Evolutionary conservation across 179 eudicot species (phyloP), one percentile per base, ranked within the genome.

Genomic region (Pouteria campechiana): DNA sequence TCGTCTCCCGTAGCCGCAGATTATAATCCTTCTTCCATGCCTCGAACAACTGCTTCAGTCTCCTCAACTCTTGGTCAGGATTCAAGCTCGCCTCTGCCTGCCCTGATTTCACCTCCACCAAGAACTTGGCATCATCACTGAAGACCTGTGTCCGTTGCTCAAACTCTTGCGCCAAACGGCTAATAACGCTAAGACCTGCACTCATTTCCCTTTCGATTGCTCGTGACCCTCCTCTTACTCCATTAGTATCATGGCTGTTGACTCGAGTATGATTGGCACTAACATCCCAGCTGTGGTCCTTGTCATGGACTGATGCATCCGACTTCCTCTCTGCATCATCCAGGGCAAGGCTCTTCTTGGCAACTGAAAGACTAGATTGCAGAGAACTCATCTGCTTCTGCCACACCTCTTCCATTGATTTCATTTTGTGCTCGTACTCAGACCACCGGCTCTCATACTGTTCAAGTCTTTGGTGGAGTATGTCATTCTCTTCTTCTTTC

Each of bases 401-500:
- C 98, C 98, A 90, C 11, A 90, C 78, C 54, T 90, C 95, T 74
- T 90, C 98, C 98, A 90, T 90, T 22, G 98, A 90, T 55, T 90
- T 90, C 95, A 90, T 90, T 70, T 86, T 90, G 35, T 73, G 48
- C 75, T 90, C 98, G 25, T 90, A 90, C 52, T 85, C 95, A 0
- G 94, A 79, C 98, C 98, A 90, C 1, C 95, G 84, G 49, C 59
- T 82, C 46, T 90, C 98, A 18, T 86, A 90, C 65, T 90, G 95
- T 12, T 83, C 90, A 20, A 90, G 68, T 32, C 92, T 68, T 44
- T 82, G 98, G 54, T 82, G 87, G 52, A 90, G 95, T 57, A 82
- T 79, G 59, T 86, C 94, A 10, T 82, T 90, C 54, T 90, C 95
- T 58, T 79, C 98, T 41, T 82, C 90, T 63, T 79, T 90, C 53